Evolutionary conservation across 2,329 filamentous ascomycete genomes (phyloP).

Genomic region (Elsinoe fawcettii): DNA sequence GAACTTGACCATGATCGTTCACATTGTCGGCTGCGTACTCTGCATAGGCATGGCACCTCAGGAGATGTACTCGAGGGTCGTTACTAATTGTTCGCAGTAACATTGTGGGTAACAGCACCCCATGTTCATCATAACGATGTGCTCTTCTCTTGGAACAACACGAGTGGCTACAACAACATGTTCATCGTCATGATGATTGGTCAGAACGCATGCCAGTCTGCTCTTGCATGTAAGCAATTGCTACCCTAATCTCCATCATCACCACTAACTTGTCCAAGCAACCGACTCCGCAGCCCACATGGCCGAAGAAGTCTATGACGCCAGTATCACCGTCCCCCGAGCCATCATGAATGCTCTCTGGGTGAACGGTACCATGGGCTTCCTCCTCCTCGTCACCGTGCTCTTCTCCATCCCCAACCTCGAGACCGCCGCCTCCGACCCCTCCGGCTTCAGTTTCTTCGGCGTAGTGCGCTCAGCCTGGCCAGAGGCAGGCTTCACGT

Average conservation of each 20-base stretch:
- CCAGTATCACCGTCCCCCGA: slow-evolving; percentile 24
- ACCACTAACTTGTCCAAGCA: neutral
- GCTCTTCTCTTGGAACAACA: slow-evolving; percentile 32
- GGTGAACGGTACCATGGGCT: slow-evolving; percentile 31
- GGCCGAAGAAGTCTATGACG: slow-evolving; percentile 27
- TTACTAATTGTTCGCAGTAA: slow-evolving; percentile 13
- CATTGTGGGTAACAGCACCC: slow-evolving; percentile 24
- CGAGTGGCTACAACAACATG: slow-evolving; percentile 33
- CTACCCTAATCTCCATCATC: neutral
- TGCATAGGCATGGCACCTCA: neutral
- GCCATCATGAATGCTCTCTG: slow-evolving; percentile 24
- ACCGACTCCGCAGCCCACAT: slow-evolving; percentile 22
- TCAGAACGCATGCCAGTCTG: slow-evolving; percentile 25
- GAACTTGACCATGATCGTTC: slow-evolving; percentile 33
- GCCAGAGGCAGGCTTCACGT: slow-evolving; percentile 18
- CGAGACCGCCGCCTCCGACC: slow-evolving; percentile 24
- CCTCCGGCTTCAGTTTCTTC: slow-evolving; percentile 32
- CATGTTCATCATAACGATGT: slow-evolving; percentile 25
- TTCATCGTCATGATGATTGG: slow-evolving; percentile 29
- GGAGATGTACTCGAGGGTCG: no score
- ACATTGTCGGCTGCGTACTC: slow-evolving; percentile 25
- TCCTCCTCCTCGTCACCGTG: slow-evolving; percentile 26
- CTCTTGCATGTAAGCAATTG: slow-evolving; percentile 20
- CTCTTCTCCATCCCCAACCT: slow-evolving; percentile 26
- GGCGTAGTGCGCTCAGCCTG: slow-evolving; percentile 19